These are phyloP conservation scores for Septoria linicola DNA, from an alignment of 2,329 filamentous ascomycete genomes.

Conservation along the genomic window DNA sequence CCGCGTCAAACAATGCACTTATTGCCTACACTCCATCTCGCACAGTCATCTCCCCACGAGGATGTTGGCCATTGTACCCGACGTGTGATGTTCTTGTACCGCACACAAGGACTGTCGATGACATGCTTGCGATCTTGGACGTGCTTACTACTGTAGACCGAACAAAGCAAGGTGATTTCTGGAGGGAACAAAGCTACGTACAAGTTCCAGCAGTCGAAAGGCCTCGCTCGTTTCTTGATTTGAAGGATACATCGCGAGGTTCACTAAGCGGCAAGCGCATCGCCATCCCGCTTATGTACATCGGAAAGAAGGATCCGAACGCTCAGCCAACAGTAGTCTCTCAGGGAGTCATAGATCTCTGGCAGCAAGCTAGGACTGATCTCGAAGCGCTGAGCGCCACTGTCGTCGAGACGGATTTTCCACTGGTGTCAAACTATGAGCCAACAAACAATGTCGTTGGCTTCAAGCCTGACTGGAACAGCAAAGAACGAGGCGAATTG, in stretches of 20 bases:
- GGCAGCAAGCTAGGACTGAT: conserved; percentile 37
- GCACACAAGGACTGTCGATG: conserved; percentile 51
- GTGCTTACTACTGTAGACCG: conserved; percentile 49
- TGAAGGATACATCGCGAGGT: conserved; percentile 31
- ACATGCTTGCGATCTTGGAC: conserved; percentile 53
- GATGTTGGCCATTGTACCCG: conserved; percentile 56
- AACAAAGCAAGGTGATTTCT: conserved; percentile 52
- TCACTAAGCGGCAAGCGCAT: conserved; percentile 49
- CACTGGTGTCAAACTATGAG: conserved; percentile 49
- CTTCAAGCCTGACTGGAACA: conserved; percentile 49
- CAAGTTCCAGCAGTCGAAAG: conserved; percentile 41
- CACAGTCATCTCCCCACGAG: conserved; percentile 53
- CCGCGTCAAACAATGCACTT: conserved; percentile 57
- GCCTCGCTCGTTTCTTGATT: conserved; percentile 38
- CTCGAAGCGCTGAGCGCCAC: conserved; percentile 46
- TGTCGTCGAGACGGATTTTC: conserved; percentile 48
- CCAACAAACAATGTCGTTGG: conserved; percentile 45
- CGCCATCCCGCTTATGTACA: conserved; percentile 54
- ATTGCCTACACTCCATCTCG: conserved; percentile 58
- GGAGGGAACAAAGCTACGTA: conserved; percentile 52
- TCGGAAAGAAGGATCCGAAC: conserved; percentile 42
- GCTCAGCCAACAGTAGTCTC: conserved; percentile 41
- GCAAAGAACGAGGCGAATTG: conserved; percentile 49
- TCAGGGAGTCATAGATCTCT: conserved; percentile 41
- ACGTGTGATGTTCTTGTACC: conserved; percentile 58